Evolutionary conservation across 2,329 filamentous ascomycete genomes (phyloP).

Genomic region (Immersiporthe knoxdaviesiana): DNA sequence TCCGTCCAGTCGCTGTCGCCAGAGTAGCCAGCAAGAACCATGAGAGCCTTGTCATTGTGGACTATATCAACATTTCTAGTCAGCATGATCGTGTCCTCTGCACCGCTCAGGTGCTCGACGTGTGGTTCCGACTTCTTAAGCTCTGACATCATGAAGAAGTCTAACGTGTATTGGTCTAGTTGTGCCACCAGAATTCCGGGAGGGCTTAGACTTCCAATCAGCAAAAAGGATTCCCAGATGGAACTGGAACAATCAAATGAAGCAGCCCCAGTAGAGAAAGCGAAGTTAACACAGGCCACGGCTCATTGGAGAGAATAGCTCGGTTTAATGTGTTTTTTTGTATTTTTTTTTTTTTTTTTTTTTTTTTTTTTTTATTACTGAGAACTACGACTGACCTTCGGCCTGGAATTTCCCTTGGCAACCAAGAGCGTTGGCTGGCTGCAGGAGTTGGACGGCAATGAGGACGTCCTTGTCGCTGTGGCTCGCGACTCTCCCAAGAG

Average conservation of each 20-base stretch:
- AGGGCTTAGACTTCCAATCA: neutral
- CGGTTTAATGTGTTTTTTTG: no score
- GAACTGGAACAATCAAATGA: neutral
- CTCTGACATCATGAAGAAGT: constrained; percentile 27
- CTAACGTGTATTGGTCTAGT: no score
- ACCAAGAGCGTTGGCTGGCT: constrained; percentile 29
- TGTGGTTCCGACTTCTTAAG: constrained; percentile 29
- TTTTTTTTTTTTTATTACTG: neutral
- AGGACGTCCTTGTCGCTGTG: constrained; percentile 29
- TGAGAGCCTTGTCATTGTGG: constrained; percentile 45
- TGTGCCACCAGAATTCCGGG: neutral
- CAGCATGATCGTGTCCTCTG: constrained; percentile 1
- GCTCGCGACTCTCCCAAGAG: constrained; percentile 17
- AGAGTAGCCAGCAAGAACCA: constrained; percentile 45
- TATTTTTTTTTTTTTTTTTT: neutral
- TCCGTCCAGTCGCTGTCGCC: constrained; percentile 48
- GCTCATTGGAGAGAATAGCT: neutral
- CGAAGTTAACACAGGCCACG: neutral
- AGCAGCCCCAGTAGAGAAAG: neutral
- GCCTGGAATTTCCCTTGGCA: constrained; percentile 32
- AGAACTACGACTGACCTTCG: constrained; percentile 30
- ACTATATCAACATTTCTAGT: constrained; percentile 39
- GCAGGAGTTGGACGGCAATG: constrained; percentile 27
- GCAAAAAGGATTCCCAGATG: neutral
- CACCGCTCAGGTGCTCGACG: constrained; percentile 26